A percentile compares a stretch with the other conserved stretches of the same genome.
These are phyloP conservation scores for Boechera divaricarpa DNA, from an alignment of 345 rosid species.

Conservation along the genomic window DNA sequence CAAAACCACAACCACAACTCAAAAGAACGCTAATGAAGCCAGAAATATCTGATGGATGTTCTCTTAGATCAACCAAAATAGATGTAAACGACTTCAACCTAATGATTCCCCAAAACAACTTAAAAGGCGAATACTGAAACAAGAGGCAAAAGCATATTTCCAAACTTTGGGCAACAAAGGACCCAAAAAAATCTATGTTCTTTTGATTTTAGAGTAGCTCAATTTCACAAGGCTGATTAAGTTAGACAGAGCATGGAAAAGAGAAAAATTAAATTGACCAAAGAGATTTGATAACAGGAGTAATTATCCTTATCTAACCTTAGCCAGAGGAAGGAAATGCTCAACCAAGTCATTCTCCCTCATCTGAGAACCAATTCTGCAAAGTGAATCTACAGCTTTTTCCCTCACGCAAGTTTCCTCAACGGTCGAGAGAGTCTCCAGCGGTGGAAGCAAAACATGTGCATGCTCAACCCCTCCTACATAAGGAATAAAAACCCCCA, in stretches of 20 bases:
- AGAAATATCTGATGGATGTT: background rate
- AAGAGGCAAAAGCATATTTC: constrained; percentile 6
- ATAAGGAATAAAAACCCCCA: constrained; percentile 80
- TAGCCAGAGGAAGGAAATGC: constrained; percentile 61
- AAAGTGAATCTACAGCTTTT: constrained; percentile 71
- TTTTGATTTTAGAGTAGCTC: background rate
- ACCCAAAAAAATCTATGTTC: background rate
- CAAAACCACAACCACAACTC: constrained; percentile 5
- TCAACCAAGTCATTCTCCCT: constrained; percentile 74
- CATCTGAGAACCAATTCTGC: constrained; percentile 76
- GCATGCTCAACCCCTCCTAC: constrained; percentile 79
- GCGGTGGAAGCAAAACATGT: constrained; percentile 64
- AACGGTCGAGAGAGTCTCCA: constrained; percentile 69
- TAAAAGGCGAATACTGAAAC: background rate
- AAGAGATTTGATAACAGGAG: background rate
- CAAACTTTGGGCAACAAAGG: background rate
- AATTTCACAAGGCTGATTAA: background rate
- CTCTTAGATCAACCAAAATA: background rate
- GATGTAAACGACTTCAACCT: background rate
- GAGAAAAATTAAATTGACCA: background rate
- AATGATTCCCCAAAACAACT: background rate
- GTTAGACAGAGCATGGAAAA: background rate
- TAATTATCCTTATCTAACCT: constrained; percentile 50
- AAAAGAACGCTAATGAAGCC: background rate
- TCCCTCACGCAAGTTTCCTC: constrained; percentile 87